Percentiles rank a stretch among this genome's conserved stretches.
These are phyloP conservation scores for barrel medic (Medicago truncatula) DNA, from an alignment of 306 rosid species.

Conservation along the genomic window DNA sequence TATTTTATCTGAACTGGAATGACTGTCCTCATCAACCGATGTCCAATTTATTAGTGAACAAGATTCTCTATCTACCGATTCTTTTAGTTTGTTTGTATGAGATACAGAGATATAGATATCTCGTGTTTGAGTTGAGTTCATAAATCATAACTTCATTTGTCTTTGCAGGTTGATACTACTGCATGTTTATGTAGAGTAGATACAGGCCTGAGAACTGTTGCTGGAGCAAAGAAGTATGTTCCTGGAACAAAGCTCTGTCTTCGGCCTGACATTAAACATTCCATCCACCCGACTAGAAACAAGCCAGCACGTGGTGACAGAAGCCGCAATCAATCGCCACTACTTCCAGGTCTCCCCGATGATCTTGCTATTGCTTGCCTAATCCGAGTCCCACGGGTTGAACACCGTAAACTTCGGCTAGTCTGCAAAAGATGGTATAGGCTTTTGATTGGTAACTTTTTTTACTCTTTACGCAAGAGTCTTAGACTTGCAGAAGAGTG, in stretches of 20 bases:
- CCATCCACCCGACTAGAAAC: conserved; percentile 84
- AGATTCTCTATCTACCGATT: conserved; percentile 22
- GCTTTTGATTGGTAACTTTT: conserved; percentile 82
- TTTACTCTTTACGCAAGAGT: conserved; percentile 77
- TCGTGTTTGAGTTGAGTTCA: conserved; percentile 27
- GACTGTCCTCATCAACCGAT: background rate
- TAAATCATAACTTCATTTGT: conserved; percentile 22
- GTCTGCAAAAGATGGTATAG: conserved; percentile 91
- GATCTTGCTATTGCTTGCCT: conserved; percentile 93
- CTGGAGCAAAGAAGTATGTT: conserved; percentile 78
- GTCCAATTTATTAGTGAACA: no score
- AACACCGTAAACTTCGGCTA: conserved; percentile 78
- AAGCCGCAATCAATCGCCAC: conserved; percentile 79
- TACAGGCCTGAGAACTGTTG: conserved; percentile 79
- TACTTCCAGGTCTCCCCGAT: conserved; percentile 90
- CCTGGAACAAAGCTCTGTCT: conserved; percentile 90
- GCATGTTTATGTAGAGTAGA: conserved; percentile 90
- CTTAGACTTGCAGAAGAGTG: conserved; percentile 82
- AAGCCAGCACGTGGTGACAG: conserved; percentile 76
- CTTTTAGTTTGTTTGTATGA: background rate
- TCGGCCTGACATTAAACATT: conserved; percentile 83
- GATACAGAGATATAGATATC: conserved; percentile 14
- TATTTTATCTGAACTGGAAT: conserved; percentile 16
- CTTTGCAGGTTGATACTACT: conserved; percentile 82
- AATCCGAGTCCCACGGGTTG: conserved; percentile 78